These are phyloP conservation scores for Leccinum colubrinum DNA, from an alignment of 1,284 basidiomycete genomes.

Conservation along the genomic window DNA sequence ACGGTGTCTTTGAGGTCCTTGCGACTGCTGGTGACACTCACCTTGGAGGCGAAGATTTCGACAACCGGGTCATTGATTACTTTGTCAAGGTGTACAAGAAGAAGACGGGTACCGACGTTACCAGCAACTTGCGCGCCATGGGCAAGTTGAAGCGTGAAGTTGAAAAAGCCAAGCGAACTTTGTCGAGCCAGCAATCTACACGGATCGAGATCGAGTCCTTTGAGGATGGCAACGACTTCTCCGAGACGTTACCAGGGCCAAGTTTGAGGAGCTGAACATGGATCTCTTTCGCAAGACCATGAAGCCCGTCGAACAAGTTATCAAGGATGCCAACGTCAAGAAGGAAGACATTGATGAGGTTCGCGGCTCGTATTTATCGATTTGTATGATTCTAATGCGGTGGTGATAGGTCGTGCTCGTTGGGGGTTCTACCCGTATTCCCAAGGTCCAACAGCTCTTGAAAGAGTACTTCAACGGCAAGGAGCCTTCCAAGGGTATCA, in stretches of 20 bases:
- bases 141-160: slow-evolving; percentile 98
- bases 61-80: slow-evolving; percentile 94
- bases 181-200: slow-evolving; percentile 87
- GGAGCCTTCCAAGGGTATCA: slow-evolving; percentile 91
- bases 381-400: background rate
- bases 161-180: slow-evolving; percentile 98
- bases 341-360: slow-evolving; percentile 97
- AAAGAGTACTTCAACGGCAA: slow-evolving; percentile 90
- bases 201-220: slow-evolving; percentile 91
- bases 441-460: slow-evolving; percentile 96
- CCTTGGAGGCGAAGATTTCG: slow-evolving; percentile 99
- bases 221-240: slow-evolving; percentile 95
- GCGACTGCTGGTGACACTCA: slow-evolving; percentile 99
- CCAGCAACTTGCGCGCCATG: slow-evolving; percentile 85
- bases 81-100: slow-evolving; percentile 93
- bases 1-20: slow-evolving; percentile 97
- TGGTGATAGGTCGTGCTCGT: slow-evolving; percentile 75
- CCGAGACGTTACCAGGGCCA: slow-evolving; percentile 96
- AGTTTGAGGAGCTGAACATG: slow-evolving; percentile 99
- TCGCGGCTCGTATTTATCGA: slow-evolving; percentile 18
- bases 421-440: slow-evolving; percentile 98
- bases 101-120: slow-evolving; percentile 91
- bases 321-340: slow-evolving; percentile 97
- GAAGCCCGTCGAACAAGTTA: slow-evolving; percentile 98
- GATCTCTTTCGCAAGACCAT: slow-evolving; percentile 99